Conservation (phyloP, 768 basidiomycete species). For the Trametes maxima region DNA sequence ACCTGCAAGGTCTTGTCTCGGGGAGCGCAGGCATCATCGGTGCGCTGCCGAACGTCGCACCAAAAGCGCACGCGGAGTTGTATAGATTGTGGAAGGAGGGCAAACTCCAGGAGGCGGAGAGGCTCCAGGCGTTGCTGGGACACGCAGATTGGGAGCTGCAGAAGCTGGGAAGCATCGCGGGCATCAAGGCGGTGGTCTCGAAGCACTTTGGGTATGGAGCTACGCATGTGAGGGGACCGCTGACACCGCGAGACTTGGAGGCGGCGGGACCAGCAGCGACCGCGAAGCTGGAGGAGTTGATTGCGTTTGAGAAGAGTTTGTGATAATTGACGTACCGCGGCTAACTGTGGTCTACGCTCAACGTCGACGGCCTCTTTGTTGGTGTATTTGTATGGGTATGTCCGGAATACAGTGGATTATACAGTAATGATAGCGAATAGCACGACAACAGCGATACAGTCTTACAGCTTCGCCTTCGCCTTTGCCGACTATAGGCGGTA, state of each 20-base stretch:
- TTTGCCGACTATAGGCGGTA: conserved; percentile 16
- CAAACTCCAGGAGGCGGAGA: conserved; percentile 58
- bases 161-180: conserved; percentile 67
- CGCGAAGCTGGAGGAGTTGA: conserved; percentile 32
- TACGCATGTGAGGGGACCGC: conserved; percentile 34
- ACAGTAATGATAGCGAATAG: conserved; percentile 4
- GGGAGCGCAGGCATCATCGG: conserved; percentile 49
- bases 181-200: conserved; percentile 64
- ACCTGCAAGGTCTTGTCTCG: conserved; percentile 47
- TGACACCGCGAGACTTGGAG: conserved; percentile 27
- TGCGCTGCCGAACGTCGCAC: conserved; percentile 42
- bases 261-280: conserved; percentile 16
- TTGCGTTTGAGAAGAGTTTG: conserved; percentile 35
- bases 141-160: conserved; percentile 69
- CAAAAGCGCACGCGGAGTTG: conserved; percentile 57
- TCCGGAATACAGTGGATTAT: conserved; percentile 15
- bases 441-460: not conserved
- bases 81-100: conserved; percentile 54
- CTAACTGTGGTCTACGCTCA: not conserved
- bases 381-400: conserved; percentile 6
- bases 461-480: conserved; percentile 28
- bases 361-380: not conserved
- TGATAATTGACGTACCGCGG: not conserved
- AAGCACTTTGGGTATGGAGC: conserved; percentile 67
- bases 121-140: conserved; percentile 59